Percentiles rank a stretch among this genome's conserved stretches.
Evolutionary conservation across 768 basidiomycete genomes (phyloP).

Genomic region (Tremella fuciformis): DNA sequence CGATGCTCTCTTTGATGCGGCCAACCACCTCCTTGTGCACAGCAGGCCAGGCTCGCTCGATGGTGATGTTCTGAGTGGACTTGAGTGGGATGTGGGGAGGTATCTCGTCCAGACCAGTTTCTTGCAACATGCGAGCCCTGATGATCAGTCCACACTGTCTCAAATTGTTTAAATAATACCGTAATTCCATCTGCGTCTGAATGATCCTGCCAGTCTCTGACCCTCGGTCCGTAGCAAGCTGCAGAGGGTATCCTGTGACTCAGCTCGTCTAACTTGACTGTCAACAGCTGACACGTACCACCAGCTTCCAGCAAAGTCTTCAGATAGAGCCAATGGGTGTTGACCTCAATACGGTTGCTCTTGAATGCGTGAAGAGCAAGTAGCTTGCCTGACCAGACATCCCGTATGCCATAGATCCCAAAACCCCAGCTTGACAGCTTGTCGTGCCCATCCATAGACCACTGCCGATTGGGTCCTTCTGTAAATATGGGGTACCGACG

Average conservation of each 20-base stretch:
- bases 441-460: slow-evolving; percentile 16
- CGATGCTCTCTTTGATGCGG: not conserved
- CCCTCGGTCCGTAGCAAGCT: slow-evolving; percentile 7
- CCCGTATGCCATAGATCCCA: slow-evolving; percentile 12
- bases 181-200: not conserved
- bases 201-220: slow-evolving; percentile 6
- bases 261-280: not conserved
- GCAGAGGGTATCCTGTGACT: slow-evolving; percentile 4
- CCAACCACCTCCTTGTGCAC: slow-evolving; percentile 11
- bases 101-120: slow-evolving; percentile 1
- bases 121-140: not conserved
- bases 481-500: slow-evolving; percentile 7
- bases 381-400: slow-evolving; percentile 14
- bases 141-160: not conserved
- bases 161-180: not conserved
- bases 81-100: slow-evolving; percentile 8
- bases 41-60: slow-evolving; percentile 9
- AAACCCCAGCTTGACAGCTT: slow-evolving; percentile 11
- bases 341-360: slow-evolving; percentile 8
- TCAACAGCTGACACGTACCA: not conserved
- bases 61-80: slow-evolving; percentile 14
- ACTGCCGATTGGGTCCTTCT: slow-evolving; percentile 13
- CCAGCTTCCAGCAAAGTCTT: slow-evolving; percentile 4
- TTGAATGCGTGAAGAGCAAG: slow-evolving; percentile 6
- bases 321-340: slow-evolving; percentile 10